A percentile compares a stretch with the other conserved stretches of the same genome.
Conservation (phyloP, 2,329 filamentous ascomycete species). For the Cryphonectria parasitica region DNA sequence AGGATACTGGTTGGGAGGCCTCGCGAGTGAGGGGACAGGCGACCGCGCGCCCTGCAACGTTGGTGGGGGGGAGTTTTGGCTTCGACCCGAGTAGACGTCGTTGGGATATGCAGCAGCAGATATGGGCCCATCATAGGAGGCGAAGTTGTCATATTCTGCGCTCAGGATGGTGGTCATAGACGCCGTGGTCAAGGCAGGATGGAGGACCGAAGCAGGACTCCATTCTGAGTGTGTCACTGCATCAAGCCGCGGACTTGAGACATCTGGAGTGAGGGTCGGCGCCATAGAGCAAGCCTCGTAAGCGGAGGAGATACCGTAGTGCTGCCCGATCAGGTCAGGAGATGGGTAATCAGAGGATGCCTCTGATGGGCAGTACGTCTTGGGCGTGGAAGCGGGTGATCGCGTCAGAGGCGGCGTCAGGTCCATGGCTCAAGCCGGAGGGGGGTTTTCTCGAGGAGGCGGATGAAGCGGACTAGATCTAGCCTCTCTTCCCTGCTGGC, state of each 20-base stretch:
- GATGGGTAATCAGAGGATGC: constrained; percentile 51
- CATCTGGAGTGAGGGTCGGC: constrained; percentile 42
- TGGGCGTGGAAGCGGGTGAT: constrained; percentile 48
- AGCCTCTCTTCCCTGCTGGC: neutral
- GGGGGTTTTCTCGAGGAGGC: neutral
- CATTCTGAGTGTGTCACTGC: constrained; percentile 49
- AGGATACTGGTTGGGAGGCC: constrained; percentile 40
- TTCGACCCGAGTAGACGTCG: constrained; percentile 47
- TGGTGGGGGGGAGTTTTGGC: constrained; percentile 32
- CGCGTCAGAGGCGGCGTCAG: constrained; percentile 52
- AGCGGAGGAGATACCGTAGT: constrained; percentile 48
- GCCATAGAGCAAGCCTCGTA: constrained; percentile 46
- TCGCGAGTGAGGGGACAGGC: constrained; percentile 36
- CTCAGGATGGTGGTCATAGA: constrained; percentile 51
- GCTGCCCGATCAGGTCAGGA: constrained; percentile 47
- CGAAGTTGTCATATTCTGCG: constrained; percentile 56
- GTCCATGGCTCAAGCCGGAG: constrained; percentile 46
- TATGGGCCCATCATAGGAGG: constrained; percentile 49
- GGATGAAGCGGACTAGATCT: neutral
- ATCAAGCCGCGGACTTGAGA: constrained; percentile 44
- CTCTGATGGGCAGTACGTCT: constrained; percentile 50
- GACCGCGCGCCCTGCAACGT: constrained; percentile 37
- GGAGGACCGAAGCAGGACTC: constrained; percentile 46
- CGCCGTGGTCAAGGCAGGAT: constrained; percentile 45
- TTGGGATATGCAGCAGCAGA: constrained; percentile 41